A percentile compares a stretch with the other conserved stretches of the same genome.
Conservation (phyloP, 2,329 filamentous ascomycete species). For the Xylaria sp. region DNA sequence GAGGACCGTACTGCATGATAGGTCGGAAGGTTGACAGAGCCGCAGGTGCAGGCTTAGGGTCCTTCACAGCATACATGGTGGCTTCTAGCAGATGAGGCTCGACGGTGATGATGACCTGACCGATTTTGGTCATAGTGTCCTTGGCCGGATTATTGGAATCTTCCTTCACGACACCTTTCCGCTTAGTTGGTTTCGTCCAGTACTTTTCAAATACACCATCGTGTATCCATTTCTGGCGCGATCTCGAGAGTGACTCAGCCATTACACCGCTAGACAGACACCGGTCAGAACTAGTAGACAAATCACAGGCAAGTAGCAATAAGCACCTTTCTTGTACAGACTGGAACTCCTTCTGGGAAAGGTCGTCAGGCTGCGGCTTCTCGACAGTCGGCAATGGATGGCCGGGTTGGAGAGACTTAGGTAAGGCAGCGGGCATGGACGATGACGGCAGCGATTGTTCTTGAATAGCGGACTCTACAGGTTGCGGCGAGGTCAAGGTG, state of each 20-base stretch:
- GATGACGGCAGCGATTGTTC: conserved; percentile 27
- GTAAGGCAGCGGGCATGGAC: conserved; percentile 54
- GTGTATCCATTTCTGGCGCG: conserved; percentile 76
- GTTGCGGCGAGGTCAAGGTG: conserved; percentile 47
- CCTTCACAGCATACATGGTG: conserved; percentile 76
- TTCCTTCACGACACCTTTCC: conserved; percentile 71
- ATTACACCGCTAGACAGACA: conserved; percentile 71
- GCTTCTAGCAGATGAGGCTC: conserved; percentile 85
- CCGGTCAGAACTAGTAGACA: conserved; percentile 31
- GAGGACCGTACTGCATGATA: conserved; percentile 72
- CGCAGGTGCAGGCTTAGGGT: conserved; percentile 62
- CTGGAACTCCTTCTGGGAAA: conserved; percentile 75
- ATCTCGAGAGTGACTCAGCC: conserved; percentile 76
- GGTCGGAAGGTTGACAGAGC: conserved; percentile 58
- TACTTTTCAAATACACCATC: conserved; percentile 80
- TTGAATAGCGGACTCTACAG: conserved; percentile 52
- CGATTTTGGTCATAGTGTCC: conserved; percentile 77
- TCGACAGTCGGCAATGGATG: conserved; percentile 77
- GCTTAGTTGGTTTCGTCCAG: conserved; percentile 78
- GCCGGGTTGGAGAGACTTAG: conserved; percentile 70
- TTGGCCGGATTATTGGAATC: conserved; percentile 74
- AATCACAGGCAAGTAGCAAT: conserved; percentile 9
- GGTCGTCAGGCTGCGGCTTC: conserved; percentile 70
- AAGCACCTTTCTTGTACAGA: conserved; percentile 75
- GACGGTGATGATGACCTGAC: conserved; percentile 77